Conservation (phyloP, 2,329 filamentous ascomycete species). For the Purpureocillium takamizusanense region DNA sequence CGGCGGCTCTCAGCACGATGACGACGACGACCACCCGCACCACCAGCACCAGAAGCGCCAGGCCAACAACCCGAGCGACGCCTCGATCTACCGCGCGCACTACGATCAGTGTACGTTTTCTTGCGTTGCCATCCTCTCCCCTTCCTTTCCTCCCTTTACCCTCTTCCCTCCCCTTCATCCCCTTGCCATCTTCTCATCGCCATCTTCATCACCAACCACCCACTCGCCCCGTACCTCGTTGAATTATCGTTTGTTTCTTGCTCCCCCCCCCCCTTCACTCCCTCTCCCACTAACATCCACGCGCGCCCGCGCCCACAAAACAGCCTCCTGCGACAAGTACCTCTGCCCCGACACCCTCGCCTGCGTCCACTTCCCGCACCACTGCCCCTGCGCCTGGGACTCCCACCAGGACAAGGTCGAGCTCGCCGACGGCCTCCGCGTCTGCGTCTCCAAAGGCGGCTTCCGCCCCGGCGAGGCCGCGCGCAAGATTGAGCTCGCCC, state of each 20-base stretch:
- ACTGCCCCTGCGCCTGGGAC: slow-evolving; percentile 87
- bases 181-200: background rate
- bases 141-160: too few relatives aligned
- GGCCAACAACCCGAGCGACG: slow-evolving; percentile 72
- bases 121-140: background rate
- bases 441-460: slow-evolving; percentile 69
- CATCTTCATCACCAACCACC: too few relatives aligned
- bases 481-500: slow-evolving; percentile 69
- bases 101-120: slow-evolving; percentile 53
- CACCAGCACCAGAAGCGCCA: slow-evolving; percentile 47
- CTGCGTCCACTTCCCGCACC: slow-evolving; percentile 93
- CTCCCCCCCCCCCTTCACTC: too few relatives aligned
- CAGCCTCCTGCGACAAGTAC: slow-evolving; percentile 85
- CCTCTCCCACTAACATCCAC: too few relatives aligned
- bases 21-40: slow-evolving; percentile 38
- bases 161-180: too few relatives aligned
- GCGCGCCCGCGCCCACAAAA: too few relatives aligned
- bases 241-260: too few relatives aligned
- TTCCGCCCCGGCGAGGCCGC: slow-evolving; percentile 63
- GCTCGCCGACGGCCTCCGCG: slow-evolving; percentile 58
- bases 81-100: slow-evolving; percentile 64
- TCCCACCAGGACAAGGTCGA: slow-evolving; percentile 71
- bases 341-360: slow-evolving; percentile 90
- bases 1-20: slow-evolving; percentile 31
- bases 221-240: too few relatives aligned